Evolutionary conservation across 345 rosid genomes (phyloP), one percentile per base, ranked within the genome.

Genomic region (Eucalyptus decipiens): DNA sequence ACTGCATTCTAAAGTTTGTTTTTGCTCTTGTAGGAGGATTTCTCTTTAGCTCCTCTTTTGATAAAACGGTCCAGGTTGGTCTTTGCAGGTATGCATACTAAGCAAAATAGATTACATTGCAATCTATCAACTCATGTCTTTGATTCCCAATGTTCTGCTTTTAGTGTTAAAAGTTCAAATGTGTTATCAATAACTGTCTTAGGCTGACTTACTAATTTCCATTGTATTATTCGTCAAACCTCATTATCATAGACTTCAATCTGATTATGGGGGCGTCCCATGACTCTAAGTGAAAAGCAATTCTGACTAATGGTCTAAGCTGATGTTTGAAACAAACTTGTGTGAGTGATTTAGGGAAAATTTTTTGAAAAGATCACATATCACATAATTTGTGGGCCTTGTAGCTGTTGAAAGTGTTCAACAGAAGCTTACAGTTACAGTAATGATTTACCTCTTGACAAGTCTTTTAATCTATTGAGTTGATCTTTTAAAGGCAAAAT

Each of bases 31-130:
- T 89, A 97, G 99, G 97, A 21, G 98, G 95, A 37, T 97, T 93
- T 91, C 92, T 97, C 89, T 95, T 95, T 89, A 97, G 98, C 97
- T 95, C 96, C 81, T 97, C 98, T 9, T 94, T 94, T 90, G 99
- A 97, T 92, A 97, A 93, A 93, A 91, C 95, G 50, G 94, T 97
- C 90, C 93, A 87, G n/a, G 89, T 96, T 97, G 99, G 99, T 97
- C 98, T 87, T 89, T 97, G 89, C 94, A 97, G 99, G 99, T 97
- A 94, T 49, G 62, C 12, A 30, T 89, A 16, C 87, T 88, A 50
- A 37, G 5, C 47, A 76, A 40, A 37, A 76, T 37, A 76, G 83
- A 76, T 40, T 34, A 6, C 45, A 37, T 5, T 37, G 83, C 80
- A 37, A 76, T 76, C 83, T 76, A 40, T 37, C 83, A 76, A 34